phyloP scores from a whole-genome alignment of 208 protist species.

The Acanthamoeba lugdunensis region DNA sequence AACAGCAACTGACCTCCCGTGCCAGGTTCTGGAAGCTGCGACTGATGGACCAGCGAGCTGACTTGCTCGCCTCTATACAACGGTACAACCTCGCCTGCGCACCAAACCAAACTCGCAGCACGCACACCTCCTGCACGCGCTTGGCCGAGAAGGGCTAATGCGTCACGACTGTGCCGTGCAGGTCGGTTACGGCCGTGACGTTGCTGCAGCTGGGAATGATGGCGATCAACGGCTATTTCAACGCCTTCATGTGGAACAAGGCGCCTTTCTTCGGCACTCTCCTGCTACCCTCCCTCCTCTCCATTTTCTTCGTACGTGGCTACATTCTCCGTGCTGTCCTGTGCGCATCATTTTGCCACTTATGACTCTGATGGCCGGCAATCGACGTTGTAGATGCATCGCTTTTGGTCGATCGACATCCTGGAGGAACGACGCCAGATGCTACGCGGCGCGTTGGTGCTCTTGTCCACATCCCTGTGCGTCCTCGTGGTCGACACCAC shows the following conservation, averaged over 20 bases:
- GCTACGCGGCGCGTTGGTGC: background rate
- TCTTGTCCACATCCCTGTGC: background rate
- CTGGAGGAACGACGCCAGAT: constrained; percentile 1
- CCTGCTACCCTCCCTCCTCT: background rate
- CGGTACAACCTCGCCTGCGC: background rate
- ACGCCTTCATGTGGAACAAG: constrained; percentile 65
- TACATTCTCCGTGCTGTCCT: background rate
- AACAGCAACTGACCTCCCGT: background rate
- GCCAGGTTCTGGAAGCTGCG: constrained; percentile 61
- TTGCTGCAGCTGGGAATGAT: constrained; percentile 30
- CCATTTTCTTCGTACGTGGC: constrained; percentile 20
- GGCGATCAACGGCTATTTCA: constrained; percentile 13
- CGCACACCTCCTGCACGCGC: background rate
- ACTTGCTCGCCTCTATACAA: constrained; percentile 30
- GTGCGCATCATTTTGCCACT: background rate
- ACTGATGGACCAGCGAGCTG: constrained; percentile 43
- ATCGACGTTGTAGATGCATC: background rate
- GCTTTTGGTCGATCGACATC: constrained; percentile 39
- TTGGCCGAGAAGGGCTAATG: background rate
- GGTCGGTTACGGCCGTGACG: constrained; percentile 32
- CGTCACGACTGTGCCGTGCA: background rate
- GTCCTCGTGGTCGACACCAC: constrained; percentile 2
- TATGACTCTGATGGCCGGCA: background rate
- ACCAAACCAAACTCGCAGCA: background rate
- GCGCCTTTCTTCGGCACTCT: constrained; percentile 29